Evolutionary conservation across 78 protist genomes (phyloP), one percentile per base, ranked within the genome.

Genomic region (Dictyostelium purpureum): DNA sequence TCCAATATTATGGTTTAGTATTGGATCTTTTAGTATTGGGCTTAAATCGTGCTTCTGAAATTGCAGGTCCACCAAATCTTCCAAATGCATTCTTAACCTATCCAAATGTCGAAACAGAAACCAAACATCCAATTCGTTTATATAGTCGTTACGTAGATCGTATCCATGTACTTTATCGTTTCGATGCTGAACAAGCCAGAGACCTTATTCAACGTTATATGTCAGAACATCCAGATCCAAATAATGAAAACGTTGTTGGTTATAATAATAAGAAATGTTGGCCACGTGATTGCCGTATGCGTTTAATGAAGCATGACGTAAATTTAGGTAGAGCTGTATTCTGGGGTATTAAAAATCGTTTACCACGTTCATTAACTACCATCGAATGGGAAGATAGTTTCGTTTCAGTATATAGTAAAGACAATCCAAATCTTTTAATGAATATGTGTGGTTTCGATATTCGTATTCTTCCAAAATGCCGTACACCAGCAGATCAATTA

Each of bases 211-310:
- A 98, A 83, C 95, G 98, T 61, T 99, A 94, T 96, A 98, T 99
- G 79, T 98, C 99, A 3, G 99, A 99, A 92, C 97, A 99, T 89
- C 99, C 99, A 18, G 99, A 99, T 79, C 99, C 99, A 35, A 99
- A 99, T 97, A 99, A 99, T 94, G 99, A 99, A 90, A 99, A 99
- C 95, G 96, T 99, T 2, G 99, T 98, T 69, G 99, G 99, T 4
- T 99, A 98, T 97, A 97, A 98, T 91, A 99, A 99, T 96, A 98
- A 98, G 74, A 97, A 97, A 91, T 98, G 99, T 94, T 99, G 99
- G 99, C 99, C 99, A 28, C 91, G 99, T 38, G 99, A 99, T 78
- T 61, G 96, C 24, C 94, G 99, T 45, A 99, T 99, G 99, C 97
- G 99, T 24, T 94, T 99, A 52, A 98, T 99, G 99, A 98, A 97